Evolutionary conservation across 352 stramenopile genomes (phyloP).

Genomic region (Globisporangium nagaii): DNA sequence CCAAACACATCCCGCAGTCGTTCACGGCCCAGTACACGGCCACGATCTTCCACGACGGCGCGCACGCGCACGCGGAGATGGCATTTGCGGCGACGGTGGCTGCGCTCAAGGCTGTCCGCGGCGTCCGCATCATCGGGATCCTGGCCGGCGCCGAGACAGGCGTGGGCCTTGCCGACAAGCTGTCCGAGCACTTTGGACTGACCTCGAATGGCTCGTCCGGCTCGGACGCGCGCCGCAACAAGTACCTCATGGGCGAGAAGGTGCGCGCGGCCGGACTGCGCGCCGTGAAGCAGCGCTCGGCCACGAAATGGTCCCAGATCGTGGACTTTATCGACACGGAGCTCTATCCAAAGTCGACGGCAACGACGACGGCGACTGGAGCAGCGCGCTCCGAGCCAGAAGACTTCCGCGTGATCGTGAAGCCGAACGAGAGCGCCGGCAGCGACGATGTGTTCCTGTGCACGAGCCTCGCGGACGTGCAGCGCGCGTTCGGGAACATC

Average conservation of each 20-base stretch:
- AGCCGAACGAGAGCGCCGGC: slow-evolving; percentile 91
- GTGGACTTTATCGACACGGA: slow-evolving; percentile 76
- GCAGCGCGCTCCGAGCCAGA: no score
- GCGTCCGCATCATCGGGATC: slow-evolving; percentile 69
- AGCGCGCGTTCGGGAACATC: slow-evolving; percentile 87
- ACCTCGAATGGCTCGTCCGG: slow-evolving; percentile 81
- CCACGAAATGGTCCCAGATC: slow-evolving; percentile 78
- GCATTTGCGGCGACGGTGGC: slow-evolving; percentile 31
- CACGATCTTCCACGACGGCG: slow-evolving; percentile 69
- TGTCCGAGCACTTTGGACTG: slow-evolving; percentile 86
- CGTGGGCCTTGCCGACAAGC: slow-evolving; percentile 87
- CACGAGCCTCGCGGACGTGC: slow-evolving; percentile 85
- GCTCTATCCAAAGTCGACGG: slow-evolving; percentile 26
- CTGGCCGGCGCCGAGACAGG: slow-evolving; percentile 91
- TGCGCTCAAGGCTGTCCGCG: slow-evolving; percentile 26
- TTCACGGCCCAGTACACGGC: slow-evolving; percentile 50
- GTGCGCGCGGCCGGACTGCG: slow-evolving; percentile 64
- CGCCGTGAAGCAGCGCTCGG: slow-evolving; percentile 69
- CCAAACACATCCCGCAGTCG: slow-evolving; percentile 52
- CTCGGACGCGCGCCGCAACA: slow-evolving; percentile 85
- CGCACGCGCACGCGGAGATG: slow-evolving; percentile 18
- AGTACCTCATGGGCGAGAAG: slow-evolving; percentile 87
- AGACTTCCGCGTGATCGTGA: slow-evolving; percentile 89
- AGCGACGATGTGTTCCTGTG: slow-evolving; percentile 94
- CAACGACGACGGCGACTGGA: no score